Conservation (phyloP, 1,139 yeast genomes). For the Yamadazyma dendronema region DNA sequence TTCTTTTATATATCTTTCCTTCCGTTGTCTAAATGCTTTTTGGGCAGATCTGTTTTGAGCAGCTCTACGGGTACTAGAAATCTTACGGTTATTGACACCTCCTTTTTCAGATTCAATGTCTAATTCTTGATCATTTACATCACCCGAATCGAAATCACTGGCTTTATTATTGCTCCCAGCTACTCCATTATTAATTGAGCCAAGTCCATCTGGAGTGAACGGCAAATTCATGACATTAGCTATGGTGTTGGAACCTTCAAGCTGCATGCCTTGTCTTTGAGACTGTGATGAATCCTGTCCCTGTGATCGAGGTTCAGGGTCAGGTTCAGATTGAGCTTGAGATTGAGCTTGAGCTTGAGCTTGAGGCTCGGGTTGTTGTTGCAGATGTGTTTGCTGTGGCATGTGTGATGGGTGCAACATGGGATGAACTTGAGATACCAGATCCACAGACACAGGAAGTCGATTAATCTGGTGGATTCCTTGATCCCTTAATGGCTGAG, state of each 20-base stretch:
- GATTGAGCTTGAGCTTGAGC: background rate
- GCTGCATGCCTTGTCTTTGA: no score
- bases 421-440: background rate
- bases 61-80: conserved; percentile 74
- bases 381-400: background rate
- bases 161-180: no score
- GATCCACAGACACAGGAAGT: background rate
- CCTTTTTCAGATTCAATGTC: background rate
- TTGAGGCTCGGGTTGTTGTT: background rate
- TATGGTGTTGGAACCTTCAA: no score
- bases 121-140: background rate
- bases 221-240: no score
- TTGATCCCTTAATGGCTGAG: background rate
- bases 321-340: background rate
- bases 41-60: conserved; percentile 89
- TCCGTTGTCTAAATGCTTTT: conserved; percentile 79
- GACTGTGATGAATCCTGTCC: no score
- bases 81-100: conserved; percentile 27
- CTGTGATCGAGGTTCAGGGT: no score
- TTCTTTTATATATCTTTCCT: conserved; percentile 74
- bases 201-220: no score
- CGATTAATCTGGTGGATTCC: background rate
- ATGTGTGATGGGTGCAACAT: no score
- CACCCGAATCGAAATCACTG: background rate
- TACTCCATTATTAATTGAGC: no score